Evolutionary conservation across 2,329 filamentous ascomycete genomes (phyloP), one percentile per base, ranked within the genome.

Genomic region (Lachnum nothofagi): DNA sequence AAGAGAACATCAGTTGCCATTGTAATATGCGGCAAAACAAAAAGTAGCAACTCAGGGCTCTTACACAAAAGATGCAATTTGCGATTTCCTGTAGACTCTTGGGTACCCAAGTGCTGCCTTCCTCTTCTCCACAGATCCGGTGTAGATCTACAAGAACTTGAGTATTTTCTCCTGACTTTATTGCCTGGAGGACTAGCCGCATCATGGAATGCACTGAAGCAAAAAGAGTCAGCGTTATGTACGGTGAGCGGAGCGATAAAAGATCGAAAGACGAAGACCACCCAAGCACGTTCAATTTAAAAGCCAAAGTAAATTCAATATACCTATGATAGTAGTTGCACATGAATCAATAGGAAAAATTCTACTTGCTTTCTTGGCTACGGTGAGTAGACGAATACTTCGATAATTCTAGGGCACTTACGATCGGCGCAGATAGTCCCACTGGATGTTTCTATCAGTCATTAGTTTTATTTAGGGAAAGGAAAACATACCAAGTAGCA

Each of bases 341-440:
- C 77, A 82, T 31, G 70, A 76, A 57, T 84, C 81, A 33, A 84
- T 79, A 4, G 25, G 12, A 27, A 6, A 27, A 27, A 12, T 27
- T 6, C 6, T 27, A 27, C 12, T 6, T 6, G 25, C 72, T 6
- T 51, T 46, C n/a, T 7, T 7, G n/a, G 34, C 34, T 37, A 6
- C 25, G 25, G 12, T 6, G 12, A 12, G 6, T 27, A 27, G 6
- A 6, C 25, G 12, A 12, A 27, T 6, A 27, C 12, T 27, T 6
- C 6, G 25, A 27, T 27, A 6, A 27, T 27, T 12, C 6, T 27
- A 27, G 25, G 12, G 6, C 25, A 27, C n/a, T 12, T 44, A 34
- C 24, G 42, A 77, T 20, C 78, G 67, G 4, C 77, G 66, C 0
- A 83, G 67, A 57, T 82, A 83, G 56, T 84, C 79, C 78, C 79